These are phyloP conservation scores for Ceratocystis colombiana DNA, from an alignment of 2,329 filamentous ascomycete species.

Conservation along the genomic window DNA sequence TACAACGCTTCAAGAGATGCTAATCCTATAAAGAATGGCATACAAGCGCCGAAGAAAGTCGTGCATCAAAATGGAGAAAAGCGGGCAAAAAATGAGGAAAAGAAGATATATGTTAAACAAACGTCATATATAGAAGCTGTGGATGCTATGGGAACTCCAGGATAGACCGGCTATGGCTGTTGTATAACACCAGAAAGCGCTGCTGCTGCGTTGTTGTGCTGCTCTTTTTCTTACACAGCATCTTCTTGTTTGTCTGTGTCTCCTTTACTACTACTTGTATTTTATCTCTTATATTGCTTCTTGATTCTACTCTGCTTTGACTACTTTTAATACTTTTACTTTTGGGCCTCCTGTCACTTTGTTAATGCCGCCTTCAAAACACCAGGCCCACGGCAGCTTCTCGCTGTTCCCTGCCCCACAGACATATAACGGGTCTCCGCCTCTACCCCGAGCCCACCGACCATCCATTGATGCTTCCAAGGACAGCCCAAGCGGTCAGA, in stretches of 20 bases:
- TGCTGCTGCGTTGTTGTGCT: slow-evolving; percentile 1
- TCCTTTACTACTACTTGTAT: background rate
- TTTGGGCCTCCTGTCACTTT: background rate
- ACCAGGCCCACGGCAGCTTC: slow-evolving; percentile 21
- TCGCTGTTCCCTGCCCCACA: slow-evolving; percentile 22
- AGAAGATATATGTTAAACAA: background rate
- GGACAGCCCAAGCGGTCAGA: slow-evolving; percentile 1
- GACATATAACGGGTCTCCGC: slow-evolving; percentile 12
- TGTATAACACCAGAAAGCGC: slow-evolving; percentile 11
- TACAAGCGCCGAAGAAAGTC: slow-evolving; percentile 6
- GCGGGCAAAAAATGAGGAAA: background rate
- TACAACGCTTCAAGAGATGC: background rate
- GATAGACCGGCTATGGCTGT: background rate
- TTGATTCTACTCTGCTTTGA: background rate
- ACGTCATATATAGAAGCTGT: background rate
- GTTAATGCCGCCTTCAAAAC: slow-evolving; percentile 11
- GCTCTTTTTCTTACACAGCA: slow-evolving; percentile 5
- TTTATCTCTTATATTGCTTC: background rate
- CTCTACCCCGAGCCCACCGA: slow-evolving; percentile 13
- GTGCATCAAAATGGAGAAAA: background rate
- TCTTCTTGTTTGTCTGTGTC: slow-evolving; percentile 6
- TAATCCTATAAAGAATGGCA: slow-evolving; percentile 13
- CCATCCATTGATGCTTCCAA: slow-evolving; percentile 16
- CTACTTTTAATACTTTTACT: background rate
- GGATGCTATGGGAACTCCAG: background rate